phyloP scores from a whole-genome alignment of 805 yeast genomes.

The Sugiyamaella qingdaonensis region DNA sequence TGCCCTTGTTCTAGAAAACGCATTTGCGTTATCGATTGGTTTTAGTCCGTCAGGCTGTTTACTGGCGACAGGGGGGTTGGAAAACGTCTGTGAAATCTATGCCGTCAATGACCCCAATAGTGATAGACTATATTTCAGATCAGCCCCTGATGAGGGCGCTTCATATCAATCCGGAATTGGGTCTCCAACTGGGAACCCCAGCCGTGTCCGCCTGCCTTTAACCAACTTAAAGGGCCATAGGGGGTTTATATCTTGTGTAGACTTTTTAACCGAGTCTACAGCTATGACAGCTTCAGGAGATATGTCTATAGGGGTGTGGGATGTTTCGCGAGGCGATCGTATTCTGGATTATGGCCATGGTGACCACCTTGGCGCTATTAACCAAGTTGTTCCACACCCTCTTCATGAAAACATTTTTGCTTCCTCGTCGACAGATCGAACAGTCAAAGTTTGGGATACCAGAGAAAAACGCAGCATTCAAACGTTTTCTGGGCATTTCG shows the following conservation, averaged over 20 bases:
- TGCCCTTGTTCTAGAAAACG: constrained; percentile 68
- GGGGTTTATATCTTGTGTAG: constrained; percentile 74
- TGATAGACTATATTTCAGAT: neutral
- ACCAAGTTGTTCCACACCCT: constrained; percentile 62
- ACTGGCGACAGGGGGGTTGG: constrained; percentile 80
- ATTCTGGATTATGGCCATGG: constrained; percentile 21
- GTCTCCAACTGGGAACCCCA: neutral
- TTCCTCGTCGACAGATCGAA: constrained; percentile 70
- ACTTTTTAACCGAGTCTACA: constrained; percentile 54
- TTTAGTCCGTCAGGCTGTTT: constrained; percentile 60
- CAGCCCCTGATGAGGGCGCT: neutral
- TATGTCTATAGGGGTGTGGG: constrained; percentile 77
- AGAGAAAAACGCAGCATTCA: constrained; percentile 41
- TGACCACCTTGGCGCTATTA: constrained; percentile 46
- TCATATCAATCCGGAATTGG: neutral
- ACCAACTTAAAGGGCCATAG: constrained; percentile 72
- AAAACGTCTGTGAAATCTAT: constrained; percentile 72
- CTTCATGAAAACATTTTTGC: constrained; percentile 52
- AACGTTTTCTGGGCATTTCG: constrained; percentile 48
- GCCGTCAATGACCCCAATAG: constrained; percentile 22
- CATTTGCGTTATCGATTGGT: constrained; percentile 76
- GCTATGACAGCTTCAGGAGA: constrained; percentile 78
- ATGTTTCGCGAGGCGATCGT: constrained; percentile 55
- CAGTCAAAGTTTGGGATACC: constrained; percentile 74
- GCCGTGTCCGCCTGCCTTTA: constrained; percentile 25